Base-by-base conservation (phyloP, 768 basidiomycete genomes). In the Panellus pusillus region DNA sequence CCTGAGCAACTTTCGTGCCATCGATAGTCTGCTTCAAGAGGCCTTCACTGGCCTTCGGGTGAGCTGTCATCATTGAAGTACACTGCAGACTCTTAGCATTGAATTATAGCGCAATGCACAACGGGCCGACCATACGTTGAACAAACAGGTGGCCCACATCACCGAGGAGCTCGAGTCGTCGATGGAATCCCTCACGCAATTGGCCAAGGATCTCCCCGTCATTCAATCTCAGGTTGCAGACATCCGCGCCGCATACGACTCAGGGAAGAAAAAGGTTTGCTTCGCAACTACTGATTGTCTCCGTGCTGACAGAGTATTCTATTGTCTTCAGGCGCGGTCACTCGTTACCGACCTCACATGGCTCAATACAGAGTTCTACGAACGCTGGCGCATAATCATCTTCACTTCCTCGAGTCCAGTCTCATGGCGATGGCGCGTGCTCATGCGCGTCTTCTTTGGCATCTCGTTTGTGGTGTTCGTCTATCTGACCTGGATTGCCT, bases 291-390 rank as follows among this genome's bases (percentile, higher is more conserved):
- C n/a, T 48, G 35, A 53, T 7, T 11, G 38, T 17, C 54, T 9
- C 32, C 27, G 38, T 52, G 29, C 47, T 48, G 35, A 47, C 20
- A 9, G 27, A 20, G 50, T 14, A 9, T 14, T 7, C 8, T 9
- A 32, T 27, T 43, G 36, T 56, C 29, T 50, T 15, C 58, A 91
- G 89, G 89, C 89, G 9, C 75, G 79, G 61, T 69, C 74, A 6
- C 80, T 91, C 15, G 81, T 84, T n/a, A 66, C 68, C 2, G 84
- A 84, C 49, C 72, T 91, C 40, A 76, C 75, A 48, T 91, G 89
- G 89, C 75, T 90, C 19, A 89, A 91, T 65, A 90, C 85, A 0
- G 84, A 87, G 44, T 84, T 88, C 66, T 86, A 87, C 52, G 83
- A 86, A 65, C 85, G 89, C 12, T 87, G 86, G 81, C 79, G 87